These are phyloP conservation scores for Geotrichum bryndzae DNA, from an alignment of 1,139 yeast species.

Conservation along the genomic window DNA sequence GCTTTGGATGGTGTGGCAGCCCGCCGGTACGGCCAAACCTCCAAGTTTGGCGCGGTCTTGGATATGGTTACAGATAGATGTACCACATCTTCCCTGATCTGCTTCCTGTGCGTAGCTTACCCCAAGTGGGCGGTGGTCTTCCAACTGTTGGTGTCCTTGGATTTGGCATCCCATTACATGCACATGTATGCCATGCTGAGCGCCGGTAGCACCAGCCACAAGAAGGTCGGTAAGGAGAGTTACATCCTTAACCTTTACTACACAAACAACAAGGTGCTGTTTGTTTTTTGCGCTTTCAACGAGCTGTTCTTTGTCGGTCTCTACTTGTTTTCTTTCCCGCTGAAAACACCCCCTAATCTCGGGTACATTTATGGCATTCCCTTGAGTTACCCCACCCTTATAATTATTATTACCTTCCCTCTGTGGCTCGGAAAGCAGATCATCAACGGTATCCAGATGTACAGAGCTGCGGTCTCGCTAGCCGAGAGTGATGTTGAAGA, in stretches of 20 bases:
- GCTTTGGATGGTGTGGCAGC: conserved; percentile 98
- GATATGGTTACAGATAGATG: conserved; percentile 99
- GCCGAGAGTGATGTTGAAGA: conserved; percentile 77
- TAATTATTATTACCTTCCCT: conserved; percentile 66
- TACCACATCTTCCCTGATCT: conserved; percentile 85
- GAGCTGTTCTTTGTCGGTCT: conserved; percentile 89
- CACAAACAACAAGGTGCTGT: conserved; percentile 75
- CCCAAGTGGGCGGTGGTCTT: conserved; percentile 64
- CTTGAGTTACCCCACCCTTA: conserved; percentile 58
- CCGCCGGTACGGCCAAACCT: conserved; percentile 79
- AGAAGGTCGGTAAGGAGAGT: conserved; percentile 69
- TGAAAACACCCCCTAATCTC: conserved; percentile 37
- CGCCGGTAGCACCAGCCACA: conserved; percentile 76
- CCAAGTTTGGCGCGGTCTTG: conserved; percentile 89
- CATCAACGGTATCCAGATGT: conserved; percentile 82
- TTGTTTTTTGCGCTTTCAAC: conserved; percentile 84
- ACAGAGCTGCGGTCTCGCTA: conserved; percentile 73
- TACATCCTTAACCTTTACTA: conserved; percentile 78
- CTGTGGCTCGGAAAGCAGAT: conserved; percentile 87
- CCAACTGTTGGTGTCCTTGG: conserved; percentile 81
- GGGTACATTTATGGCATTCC: conserved; percentile 41
- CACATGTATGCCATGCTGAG: conserved; percentile 95
- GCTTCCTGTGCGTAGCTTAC: conserved; percentile 74
- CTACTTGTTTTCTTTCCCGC: conserved; percentile 67
- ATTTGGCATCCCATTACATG: conserved; percentile 93